Percentiles rank a stretch among this genome's conserved stretches.
Conservation (phyloP, 768 basidiomycete species). For the Kwoniella shandongensis region DNA sequence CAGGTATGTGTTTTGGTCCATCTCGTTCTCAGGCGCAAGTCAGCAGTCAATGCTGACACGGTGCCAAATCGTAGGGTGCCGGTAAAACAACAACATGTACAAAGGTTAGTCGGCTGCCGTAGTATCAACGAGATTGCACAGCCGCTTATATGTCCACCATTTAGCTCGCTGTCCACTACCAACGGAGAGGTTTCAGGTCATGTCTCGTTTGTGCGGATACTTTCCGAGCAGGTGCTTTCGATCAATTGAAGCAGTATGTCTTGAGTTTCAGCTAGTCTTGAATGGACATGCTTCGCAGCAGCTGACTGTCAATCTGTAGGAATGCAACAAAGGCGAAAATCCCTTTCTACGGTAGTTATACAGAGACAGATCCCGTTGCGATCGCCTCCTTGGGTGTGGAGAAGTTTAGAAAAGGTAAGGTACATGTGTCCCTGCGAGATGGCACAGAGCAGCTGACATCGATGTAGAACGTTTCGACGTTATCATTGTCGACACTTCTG, state of each 20-base stretch:
- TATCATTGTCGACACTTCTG: constrained; percentile 97
- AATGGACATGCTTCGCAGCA: neutral
- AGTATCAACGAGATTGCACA: neutral
- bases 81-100: constrained; percentile 99
- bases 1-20: constrained; percentile 65
- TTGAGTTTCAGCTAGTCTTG: neutral
- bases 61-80: constrained; percentile 84
- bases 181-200: constrained; percentile 92
- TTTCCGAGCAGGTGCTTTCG: constrained; percentile 98
- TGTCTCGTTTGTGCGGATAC: constrained; percentile 98
- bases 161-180: constrained; percentile 89
- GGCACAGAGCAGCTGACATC: neutral
- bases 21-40: neutral
- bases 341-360: constrained; percentile 98
- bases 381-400: constrained; percentile 92
- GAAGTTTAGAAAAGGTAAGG: constrained; percentile 81
- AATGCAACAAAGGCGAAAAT: constrained; percentile 98
- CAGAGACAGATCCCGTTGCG: constrained; percentile 94
- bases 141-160: neutral
- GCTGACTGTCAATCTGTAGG: constrained; percentile 19
- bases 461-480: constrained; percentile 83
- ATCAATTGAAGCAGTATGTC: constrained; percentile 82
- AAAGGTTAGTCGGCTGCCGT: constrained; percentile 58
- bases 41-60: constrained; percentile 5
- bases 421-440: neutral